Conservation (phyloP, 805 yeast genomes). For the Phaffomyces opuntiae region DNA sequence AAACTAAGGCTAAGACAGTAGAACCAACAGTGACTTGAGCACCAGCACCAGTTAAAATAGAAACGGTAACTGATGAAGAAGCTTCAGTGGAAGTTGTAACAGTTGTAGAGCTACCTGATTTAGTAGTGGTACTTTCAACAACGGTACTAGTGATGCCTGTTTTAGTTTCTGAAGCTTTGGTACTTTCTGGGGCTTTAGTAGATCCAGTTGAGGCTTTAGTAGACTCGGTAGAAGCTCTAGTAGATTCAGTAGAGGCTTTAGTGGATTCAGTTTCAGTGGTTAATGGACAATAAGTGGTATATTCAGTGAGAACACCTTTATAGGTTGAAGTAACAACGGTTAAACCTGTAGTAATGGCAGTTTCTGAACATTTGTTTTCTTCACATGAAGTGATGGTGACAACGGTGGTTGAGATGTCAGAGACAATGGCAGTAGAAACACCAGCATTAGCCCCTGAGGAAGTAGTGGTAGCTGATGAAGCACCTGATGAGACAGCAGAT, state of each 20-base stretch:
- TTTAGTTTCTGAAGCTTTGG: neutral
- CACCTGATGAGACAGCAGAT: neutral
- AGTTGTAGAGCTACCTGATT: neutral
- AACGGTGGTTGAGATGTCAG: slow-evolving; percentile 6
- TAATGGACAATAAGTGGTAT: slow-evolving; percentile 7
- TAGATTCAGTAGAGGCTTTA: neutral
- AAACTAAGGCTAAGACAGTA: too few relatives aligned
- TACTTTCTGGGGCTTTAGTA: neutral
- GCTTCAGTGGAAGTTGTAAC: too few relatives aligned
- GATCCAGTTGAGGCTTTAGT: neutral
- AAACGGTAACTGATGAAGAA: too few relatives aligned
- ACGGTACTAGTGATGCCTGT: neutral
- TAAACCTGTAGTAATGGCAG: slow-evolving; percentile 22
- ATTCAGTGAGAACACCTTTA: neutral
- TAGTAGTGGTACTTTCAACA: neutral
- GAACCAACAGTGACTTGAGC: too few relatives aligned
- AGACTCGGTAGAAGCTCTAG: neutral
- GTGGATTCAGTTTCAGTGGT: neutral
- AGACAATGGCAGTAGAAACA: neutral
- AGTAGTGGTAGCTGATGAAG: neutral
- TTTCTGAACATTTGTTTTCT: slow-evolving; percentile 13
- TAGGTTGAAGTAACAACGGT: slow-evolving; percentile 11
- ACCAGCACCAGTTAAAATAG: too few relatives aligned
- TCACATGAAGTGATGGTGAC: slow-evolving; percentile 20
- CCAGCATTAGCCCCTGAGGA: neutral